Base-by-base conservation (phyloP, 345 rosid genomes). In the Lepidium didymum region DNA sequence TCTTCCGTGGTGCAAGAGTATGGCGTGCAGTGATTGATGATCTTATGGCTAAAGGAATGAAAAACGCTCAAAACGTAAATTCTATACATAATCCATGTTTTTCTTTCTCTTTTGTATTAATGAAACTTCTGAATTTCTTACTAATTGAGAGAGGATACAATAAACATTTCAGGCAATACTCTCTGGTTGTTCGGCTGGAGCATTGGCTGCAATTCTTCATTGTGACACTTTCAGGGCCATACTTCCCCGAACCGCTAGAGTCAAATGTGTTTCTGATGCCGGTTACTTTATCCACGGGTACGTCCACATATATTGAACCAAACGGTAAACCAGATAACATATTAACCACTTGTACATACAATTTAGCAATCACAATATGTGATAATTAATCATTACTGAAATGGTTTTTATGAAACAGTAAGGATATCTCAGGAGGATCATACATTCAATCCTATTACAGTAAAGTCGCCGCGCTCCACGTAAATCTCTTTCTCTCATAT, bases 151-250 rank as follows among this genome's bases (percentile, higher is more conserved):
- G 44, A 29, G 10, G 29, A 11, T 35, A 23, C 6, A 9, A 1
- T 19, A n/a, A 49, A 65, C 8, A 5, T 12, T 21, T 34, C 57
- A 93, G 98, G 98, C 97, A 53, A 72, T 93, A 79, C 91, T 93
- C 31, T 83, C 97, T 0, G 99, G 97, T 46, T 93, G 99, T 75
- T 93, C 99, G 54, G 99, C 99, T 33, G 97, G 99, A 47, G 97
- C 96, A 49, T 78, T 93, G 83, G 84, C 96, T 10, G 81, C 97
- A 8, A 90, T 93, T 44, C 75, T 93, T 75, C 89, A 93, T 21
- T 93, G 97, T 42, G 97, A 93, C 65, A 80, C 80, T 43, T 93
- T 93, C 77, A 79, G 78, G 4, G 76, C 84, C 68, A 85, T 87
- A 46, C 77, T 91, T 19, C 97, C 95, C 12, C 71, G 70, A 58